Percentiles rank a stretch among this genome's conserved stretches.
Evolutionary conservation across 2,329 filamentous ascomycete species (phyloP).

Genomic region (Didymella exigua): DNA sequence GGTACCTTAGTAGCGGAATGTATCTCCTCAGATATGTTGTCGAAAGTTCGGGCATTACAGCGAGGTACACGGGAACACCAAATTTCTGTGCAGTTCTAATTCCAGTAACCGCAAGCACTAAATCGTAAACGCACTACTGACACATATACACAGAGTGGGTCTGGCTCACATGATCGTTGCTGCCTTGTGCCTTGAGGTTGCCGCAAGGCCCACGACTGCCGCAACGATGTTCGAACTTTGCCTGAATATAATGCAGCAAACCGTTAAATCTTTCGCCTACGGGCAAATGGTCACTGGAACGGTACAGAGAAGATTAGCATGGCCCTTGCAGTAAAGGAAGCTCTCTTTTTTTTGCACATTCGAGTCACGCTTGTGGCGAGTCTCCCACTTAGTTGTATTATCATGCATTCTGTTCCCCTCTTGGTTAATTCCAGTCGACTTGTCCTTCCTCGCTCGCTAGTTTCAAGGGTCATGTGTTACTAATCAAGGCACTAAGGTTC

Average conservation of each 20-base stretch:
- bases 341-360: constrained; percentile 36
- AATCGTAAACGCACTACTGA: no score
- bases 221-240: background rate
- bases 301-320: constrained; percentile 52
- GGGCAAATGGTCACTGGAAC: constrained; percentile 30
- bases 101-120: no score
- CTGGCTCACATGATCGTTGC: constrained; percentile 1
- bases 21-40: background rate
- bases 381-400: no score
- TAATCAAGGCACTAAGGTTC: no score
- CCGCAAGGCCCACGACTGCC: background rate
- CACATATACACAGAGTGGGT: background rate
- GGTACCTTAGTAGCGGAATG: background rate
- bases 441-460: no score
- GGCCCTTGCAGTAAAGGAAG: constrained; percentile 72
- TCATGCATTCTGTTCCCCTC: no score
- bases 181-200: background rate
- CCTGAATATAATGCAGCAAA: background rate
- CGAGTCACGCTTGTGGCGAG: background rate
- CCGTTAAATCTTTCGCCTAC: background rate
- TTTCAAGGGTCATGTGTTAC: no score
- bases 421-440: no score
- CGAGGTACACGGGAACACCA: no score
- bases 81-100: no score
- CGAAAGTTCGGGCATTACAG: background rate